phyloP scores from a whole-genome alignment of 2,329 filamentous ascomycete genomes.

The Tolypocladium tropicale region DNA sequence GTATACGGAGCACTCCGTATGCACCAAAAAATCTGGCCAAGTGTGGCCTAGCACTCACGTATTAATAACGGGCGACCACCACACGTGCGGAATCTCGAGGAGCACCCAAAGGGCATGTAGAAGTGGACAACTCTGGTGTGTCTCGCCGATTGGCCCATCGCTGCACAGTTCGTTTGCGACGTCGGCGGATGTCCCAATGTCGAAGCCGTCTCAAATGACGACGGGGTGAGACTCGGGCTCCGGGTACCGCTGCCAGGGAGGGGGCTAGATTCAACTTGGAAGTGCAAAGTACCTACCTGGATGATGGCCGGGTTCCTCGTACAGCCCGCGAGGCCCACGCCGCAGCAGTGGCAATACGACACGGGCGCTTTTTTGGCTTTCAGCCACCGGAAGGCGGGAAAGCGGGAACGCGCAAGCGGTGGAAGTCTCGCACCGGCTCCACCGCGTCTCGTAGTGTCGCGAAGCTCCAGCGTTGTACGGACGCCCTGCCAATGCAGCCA shows the following conservation, averaged over 20 bases:
- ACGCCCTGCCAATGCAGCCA: too few relatives aligned
- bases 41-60: too few relatives aligned
- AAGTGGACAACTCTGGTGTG: not conserved
- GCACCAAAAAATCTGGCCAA: too few relatives aligned
- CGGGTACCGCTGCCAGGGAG: not conserved
- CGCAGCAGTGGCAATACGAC: not conserved
- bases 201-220: not conserved
- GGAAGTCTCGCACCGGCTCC: too few relatives aligned
- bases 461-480: not conserved
- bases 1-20: too few relatives aligned
- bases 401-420: not conserved
- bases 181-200: not conserved
- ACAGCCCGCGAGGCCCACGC: not conserved
- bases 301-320: not conserved
- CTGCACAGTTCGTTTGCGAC: not conserved
- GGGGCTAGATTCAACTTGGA: too few relatives aligned
- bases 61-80: too few relatives aligned
- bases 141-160: not conserved
- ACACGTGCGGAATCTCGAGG: not conserved
- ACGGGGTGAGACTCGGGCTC: not conserved
- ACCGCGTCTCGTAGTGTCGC: not conserved
- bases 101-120: not conserved
- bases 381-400: not conserved
- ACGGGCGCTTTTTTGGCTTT: not conserved
- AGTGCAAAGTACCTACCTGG: too few relatives aligned